These are phyloP conservation scores for Acer saccharum DNA, from an alignment of 345 rosid genomes.

Conservation along the genomic window DNA sequence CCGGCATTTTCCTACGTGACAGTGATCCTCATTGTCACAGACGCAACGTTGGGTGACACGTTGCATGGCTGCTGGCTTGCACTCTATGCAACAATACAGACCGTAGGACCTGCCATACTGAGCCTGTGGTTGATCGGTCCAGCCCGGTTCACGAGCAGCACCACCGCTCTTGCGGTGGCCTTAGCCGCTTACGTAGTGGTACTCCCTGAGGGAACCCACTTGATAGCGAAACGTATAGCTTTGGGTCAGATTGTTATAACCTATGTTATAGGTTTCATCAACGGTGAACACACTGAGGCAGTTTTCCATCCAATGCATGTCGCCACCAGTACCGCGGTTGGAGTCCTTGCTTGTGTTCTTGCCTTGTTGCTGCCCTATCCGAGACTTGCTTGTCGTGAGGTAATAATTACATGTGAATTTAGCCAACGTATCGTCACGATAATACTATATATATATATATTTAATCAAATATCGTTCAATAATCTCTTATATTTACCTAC, in stretches of 20 bases:
- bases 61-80: slow-evolving; percentile 75
- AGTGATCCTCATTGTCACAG: slow-evolving; percentile 59
- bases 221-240: slow-evolving; percentile 71
- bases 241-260: slow-evolving; percentile 77
- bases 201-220: slow-evolving; percentile 57
- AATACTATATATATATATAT: too few species aligned
- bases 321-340: slow-evolving; percentile 77
- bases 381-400: slow-evolving; percentile 74
- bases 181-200: slow-evolving; percentile 62
- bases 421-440: too few species aligned
- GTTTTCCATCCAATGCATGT: slow-evolving; percentile 76
- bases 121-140: slow-evolving; percentile 73
- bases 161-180: slow-evolving; percentile 62
- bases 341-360: slow-evolving; percentile 67
- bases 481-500: too few species aligned
- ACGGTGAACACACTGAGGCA: slow-evolving; percentile 53
- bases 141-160: slow-evolving; percentile 46
- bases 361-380: slow-evolving; percentile 80
- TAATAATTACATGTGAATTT: slow-evolving; percentile 13
- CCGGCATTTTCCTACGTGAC: slow-evolving; percentile 88
- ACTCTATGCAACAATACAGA: slow-evolving; percentile 70
- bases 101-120: slow-evolving; percentile 64
- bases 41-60: slow-evolving; percentile 79
- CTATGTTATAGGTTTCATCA: slow-evolving; percentile 60
- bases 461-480: too few species aligned